Conservation (phyloP, 768 basidiomycete genomes). For the Hericium erinaceus region DNA sequence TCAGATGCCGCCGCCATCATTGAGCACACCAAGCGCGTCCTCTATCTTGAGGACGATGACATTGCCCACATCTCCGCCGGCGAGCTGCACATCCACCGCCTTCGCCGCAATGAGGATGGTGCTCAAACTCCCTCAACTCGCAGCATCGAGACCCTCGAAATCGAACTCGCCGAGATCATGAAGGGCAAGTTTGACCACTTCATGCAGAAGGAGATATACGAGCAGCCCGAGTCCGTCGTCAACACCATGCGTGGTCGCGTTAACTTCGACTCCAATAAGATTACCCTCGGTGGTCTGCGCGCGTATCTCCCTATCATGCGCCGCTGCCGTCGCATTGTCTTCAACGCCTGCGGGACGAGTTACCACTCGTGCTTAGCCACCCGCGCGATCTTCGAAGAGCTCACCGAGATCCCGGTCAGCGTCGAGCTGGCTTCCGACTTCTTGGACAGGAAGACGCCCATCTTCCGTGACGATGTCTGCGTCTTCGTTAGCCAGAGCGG, state of each 20-base stretch:
- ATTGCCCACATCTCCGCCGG: constrained; percentile 97
- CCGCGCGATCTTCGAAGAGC: constrained; percentile 95
- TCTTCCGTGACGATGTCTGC: constrained; percentile 97
- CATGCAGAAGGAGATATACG: constrained; percentile 99
- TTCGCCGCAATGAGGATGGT: constrained; percentile 80
- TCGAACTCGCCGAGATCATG: constrained; percentile 99
- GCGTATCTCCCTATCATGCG: constrained; percentile 94
- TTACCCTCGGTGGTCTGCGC: constrained; percentile 92
- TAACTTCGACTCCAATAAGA: constrained; percentile 88
- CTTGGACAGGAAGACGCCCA: constrained; percentile 96
- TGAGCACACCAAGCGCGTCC: constrained; percentile 97
- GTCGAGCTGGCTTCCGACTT: constrained; percentile 98
- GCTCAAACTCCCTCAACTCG: constrained; percentile 63
- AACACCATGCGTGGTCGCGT: constrained; percentile 99
- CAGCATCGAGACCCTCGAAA: constrained; percentile 94
- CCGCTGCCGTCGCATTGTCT: constrained; percentile 88
- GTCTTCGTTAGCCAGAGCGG: constrained; percentile 96
- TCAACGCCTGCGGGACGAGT: constrained; percentile 96
- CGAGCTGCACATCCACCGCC: constrained; percentile 97
- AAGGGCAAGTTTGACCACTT: constrained; percentile 99
- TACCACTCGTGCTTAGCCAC: constrained; percentile 97
- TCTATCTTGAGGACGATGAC: constrained; percentile 98
- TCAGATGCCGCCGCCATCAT: constrained; percentile 95
- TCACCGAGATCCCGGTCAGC: constrained; percentile 96
- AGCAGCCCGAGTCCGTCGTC: constrained; percentile 97